Evolutionary conservation across 495 filamentous ascomycete genomes (phyloP).

Genomic region (Wilcoxina mikolae): DNA sequence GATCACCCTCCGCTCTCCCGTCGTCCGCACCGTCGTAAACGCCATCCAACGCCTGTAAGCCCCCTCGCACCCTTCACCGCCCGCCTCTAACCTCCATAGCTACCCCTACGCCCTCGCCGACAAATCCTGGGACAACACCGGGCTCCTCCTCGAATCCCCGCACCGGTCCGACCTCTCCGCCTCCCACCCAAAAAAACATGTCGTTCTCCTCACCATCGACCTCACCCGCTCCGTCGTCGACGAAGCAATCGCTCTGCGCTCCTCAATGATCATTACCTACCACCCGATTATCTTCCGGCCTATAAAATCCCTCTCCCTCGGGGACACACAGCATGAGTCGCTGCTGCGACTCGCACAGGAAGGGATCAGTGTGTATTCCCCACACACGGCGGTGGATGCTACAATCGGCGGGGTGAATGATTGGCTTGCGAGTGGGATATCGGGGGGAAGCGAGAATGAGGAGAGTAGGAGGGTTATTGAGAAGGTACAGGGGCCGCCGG

Average conservation of each 20-base stretch:
- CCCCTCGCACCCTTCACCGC: background rate
- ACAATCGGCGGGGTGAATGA: slow-evolving; percentile 75
- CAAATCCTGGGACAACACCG: slow-evolving; percentile 85
- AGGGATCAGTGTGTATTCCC: slow-evolving; percentile 63
- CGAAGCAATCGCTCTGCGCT: slow-evolving; percentile 64
- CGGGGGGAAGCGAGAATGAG: slow-evolving; percentile 34
- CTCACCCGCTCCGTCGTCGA: slow-evolving; percentile 78
- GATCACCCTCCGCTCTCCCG: slow-evolving; percentile 38
- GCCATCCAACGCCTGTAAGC: slow-evolving; percentile 72
- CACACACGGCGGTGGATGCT: slow-evolving; percentile 88
- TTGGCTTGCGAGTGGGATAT: slow-evolving; percentile 84
- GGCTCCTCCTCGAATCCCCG: slow-evolving; percentile 67
- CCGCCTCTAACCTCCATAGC: slow-evolving; percentile 7
- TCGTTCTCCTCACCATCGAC: slow-evolving; percentile 80
- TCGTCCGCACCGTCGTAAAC: slow-evolving; percentile 62
- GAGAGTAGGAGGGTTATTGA: slow-evolving; percentile 31
- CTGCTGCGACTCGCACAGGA: slow-evolving; percentile 69
- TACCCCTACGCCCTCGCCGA: slow-evolving; percentile 85
- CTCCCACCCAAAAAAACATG: slow-evolving; percentile 39
- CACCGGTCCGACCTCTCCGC: slow-evolving; percentile 5
- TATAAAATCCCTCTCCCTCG: slow-evolving; percentile 71
- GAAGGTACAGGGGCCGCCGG: slow-evolving; percentile 15
- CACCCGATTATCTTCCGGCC: slow-evolving; percentile 93
- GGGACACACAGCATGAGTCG: slow-evolving; percentile 71
- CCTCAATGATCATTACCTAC: slow-evolving; percentile 74